Conservation (phyloP, 176 grass and related monocot species). For the Secale cereale region DNA sequence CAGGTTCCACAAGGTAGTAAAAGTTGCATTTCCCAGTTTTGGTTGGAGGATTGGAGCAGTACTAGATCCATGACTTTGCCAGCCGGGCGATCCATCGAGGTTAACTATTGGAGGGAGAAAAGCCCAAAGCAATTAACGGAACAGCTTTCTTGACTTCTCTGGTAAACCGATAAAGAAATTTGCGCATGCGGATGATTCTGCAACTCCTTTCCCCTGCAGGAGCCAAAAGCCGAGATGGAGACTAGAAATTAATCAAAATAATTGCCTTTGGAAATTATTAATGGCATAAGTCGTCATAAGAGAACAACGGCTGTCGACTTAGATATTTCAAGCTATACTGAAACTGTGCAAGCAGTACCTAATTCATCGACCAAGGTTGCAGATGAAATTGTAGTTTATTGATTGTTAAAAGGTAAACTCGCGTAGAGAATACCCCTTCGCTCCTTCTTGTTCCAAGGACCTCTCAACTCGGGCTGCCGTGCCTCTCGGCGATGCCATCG, state of each 20-base stretch:
- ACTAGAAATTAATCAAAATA: conserved; percentile 1
- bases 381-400: no score
- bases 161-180: conserved; percentile 26
- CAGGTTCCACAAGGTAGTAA: not conserved
- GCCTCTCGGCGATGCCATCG: no score
- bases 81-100: not conserved
- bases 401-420: no score
- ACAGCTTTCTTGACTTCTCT: conserved; percentile 32
- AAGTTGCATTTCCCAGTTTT: no score
- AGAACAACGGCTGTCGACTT: conserved; percentile 43
- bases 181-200: not conserved
- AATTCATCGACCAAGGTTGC: not conserved
- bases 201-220: not conserved
- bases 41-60: no score
- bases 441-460: no score
- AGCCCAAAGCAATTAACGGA: not conserved
- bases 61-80: no score
- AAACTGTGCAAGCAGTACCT: not conserved
- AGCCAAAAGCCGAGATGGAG: conserved; percentile 13
- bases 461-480: no score
- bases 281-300: conserved; percentile 10
- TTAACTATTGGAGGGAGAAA: not conserved
- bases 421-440: no score
- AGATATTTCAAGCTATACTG: not conserved
- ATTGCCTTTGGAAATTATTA: conserved; percentile 21